These are phyloP conservation scores for Candida xiaguanensis DNA, from an alignment of 805 yeast genomes.

Conservation along the genomic window DNA sequence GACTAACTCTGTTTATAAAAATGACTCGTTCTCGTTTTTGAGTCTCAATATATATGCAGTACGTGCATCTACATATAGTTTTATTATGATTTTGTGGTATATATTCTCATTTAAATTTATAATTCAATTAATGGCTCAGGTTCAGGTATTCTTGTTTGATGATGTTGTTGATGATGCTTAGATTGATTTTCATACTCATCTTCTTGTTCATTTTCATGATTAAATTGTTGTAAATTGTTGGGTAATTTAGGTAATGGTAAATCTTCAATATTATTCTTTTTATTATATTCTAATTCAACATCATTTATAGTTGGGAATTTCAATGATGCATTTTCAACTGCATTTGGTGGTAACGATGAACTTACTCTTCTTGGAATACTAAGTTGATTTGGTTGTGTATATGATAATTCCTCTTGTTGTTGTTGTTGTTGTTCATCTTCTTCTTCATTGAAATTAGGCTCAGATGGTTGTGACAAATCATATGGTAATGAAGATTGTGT, in stretches of 20 bases:
- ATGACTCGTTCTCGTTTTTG: no score
- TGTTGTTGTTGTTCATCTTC: slow-evolving; percentile 7
- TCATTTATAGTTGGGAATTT: slow-evolving; percentile 12
- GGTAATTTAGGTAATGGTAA: slow-evolving; percentile 9
- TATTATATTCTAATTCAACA: slow-evolving; percentile 8
- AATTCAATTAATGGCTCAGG: slow-evolving; percentile 39
- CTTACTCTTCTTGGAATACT: slow-evolving; percentile 8
- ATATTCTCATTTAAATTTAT: slow-evolving; percentile 10
- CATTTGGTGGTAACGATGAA: slow-evolving; percentile 10
- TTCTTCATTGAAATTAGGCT: slow-evolving; percentile 9
- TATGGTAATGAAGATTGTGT: neutral
- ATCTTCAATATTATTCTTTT: neutral
- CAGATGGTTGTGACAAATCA: slow-evolving; percentile 8
- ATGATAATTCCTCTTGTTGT: slow-evolving; percentile 10
- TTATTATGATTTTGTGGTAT: neutral
- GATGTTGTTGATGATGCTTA: neutral
- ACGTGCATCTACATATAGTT: neutral
- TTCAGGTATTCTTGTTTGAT: slow-evolving; percentile 7
- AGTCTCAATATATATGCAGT: slow-evolving; percentile 2
- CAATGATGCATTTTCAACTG: slow-evolving; percentile 12
- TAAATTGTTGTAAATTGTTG: slow-evolving; percentile 2
- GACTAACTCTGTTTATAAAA: no score
- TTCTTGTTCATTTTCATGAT: neutral
- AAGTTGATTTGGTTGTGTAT: slow-evolving; percentile 1
- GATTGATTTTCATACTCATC: slow-evolving; percentile 7